Evolutionary conservation across 1,284 basidiomycete species (phyloP).

Genomic region (Ustilago xerochloae): DNA sequence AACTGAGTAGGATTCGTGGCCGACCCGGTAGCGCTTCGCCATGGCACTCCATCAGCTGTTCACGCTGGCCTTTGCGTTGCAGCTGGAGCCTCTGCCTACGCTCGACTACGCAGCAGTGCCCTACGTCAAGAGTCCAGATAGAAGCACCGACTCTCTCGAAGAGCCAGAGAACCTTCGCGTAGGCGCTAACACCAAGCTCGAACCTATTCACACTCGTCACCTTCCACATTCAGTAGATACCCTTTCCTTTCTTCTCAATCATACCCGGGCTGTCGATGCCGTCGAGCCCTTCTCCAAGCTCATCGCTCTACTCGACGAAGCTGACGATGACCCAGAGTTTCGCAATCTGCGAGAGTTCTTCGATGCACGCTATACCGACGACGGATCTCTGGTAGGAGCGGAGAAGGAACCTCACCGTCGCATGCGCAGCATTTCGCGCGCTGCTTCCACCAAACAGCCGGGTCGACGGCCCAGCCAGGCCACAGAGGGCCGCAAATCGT

Average conservation of each 20-base stretch:
- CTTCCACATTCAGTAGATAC: constrained; percentile 47
- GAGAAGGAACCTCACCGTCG: constrained; percentile 38
- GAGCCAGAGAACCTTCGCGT: constrained; percentile 35
- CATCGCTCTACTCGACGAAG: constrained; percentile 53
- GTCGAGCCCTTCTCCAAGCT: constrained; percentile 52
- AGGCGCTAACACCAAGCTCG: constrained; percentile 48
- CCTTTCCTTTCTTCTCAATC: constrained; percentile 47
- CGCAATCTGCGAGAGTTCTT: constrained; percentile 59
- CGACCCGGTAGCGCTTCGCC: neutral
- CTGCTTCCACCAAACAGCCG: constrained; percentile 30
- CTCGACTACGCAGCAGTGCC: constrained; percentile 50
- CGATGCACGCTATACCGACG: constrained; percentile 50
- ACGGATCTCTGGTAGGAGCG: constrained; percentile 22
- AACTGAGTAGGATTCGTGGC: too few relatives aligned
- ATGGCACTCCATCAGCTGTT: constrained; percentile 57
- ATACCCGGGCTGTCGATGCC: constrained; percentile 44
- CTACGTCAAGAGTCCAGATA: constrained; percentile 10
- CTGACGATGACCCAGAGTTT: constrained; percentile 60
- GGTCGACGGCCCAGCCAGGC: constrained; percentile 22
- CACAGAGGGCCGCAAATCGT: constrained; percentile 37
- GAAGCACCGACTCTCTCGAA: constrained; percentile 27
- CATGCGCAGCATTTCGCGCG: constrained; percentile 41
- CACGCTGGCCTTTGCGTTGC: constrained; percentile 61
- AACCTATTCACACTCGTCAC: constrained; percentile 42
- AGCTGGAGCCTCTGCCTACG: constrained; percentile 58